Evolutionary conservation across 2,329 filamentous ascomycete genomes (phyloP).

Genomic region (Nakataea oryzae): DNA sequence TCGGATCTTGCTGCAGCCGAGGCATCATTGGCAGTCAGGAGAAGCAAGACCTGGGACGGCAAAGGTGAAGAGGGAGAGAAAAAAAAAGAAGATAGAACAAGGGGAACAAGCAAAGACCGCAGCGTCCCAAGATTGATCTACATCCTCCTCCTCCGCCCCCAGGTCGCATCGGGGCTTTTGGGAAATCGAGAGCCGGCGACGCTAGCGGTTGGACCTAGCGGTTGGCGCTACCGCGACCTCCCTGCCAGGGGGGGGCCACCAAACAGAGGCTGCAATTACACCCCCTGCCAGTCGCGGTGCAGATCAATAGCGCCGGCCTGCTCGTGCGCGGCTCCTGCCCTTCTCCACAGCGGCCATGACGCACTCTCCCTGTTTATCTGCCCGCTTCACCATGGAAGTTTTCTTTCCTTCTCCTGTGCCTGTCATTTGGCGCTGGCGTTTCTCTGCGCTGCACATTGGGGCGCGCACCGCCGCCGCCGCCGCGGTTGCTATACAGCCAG

Average conservation of each 20-base stretch:
- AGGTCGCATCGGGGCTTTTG: neutral
- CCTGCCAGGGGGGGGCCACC: neutral
- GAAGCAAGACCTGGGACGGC: no score
- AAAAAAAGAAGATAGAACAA: no score
- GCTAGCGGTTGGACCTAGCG: no score
- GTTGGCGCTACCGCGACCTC: neutral
- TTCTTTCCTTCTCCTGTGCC: neutral
- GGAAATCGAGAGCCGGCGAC: neutral
- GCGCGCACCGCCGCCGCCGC: neutral
- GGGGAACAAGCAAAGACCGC: neutral
- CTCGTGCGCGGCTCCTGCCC: neutral
- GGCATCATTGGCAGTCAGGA: no score
- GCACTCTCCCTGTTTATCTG: neutral
- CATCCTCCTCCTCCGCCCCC: neutral
- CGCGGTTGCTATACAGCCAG: neutral
- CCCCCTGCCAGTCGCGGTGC: neutral
- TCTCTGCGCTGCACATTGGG: neutral
- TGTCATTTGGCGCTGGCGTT: neutral
- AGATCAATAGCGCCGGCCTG: neutral
- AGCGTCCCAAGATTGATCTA: no score
- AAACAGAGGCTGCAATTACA: neutral
- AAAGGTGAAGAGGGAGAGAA: no score
- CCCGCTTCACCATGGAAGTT: neutral
- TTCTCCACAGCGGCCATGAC: neutral
- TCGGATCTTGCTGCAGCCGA: no score